These are phyloP conservation scores for Leccinum variicolor DNA, from an alignment of 768 basidiomycete genomes.

Conservation along the genomic window DNA sequence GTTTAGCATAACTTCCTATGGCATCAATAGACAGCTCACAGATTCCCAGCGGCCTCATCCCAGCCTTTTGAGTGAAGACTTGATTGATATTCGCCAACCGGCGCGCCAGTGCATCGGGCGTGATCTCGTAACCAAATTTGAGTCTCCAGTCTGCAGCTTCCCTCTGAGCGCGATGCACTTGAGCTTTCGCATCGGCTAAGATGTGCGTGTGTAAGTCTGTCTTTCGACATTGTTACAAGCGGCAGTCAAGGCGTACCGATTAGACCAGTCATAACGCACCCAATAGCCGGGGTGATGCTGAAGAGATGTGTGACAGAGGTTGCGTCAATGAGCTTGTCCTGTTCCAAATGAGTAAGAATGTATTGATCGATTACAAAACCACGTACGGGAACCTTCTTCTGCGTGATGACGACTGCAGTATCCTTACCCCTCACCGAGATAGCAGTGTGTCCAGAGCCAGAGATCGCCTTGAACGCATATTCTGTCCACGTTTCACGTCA, in stretches of 20 bases:
- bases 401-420: constrained; percentile 93
- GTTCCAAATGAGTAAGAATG: neutral
- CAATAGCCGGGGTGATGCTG: constrained; percentile 93
- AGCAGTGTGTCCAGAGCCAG: constrained; percentile 93
- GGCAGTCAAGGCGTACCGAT: constrained; percentile 55
- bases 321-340: constrained; percentile 98
- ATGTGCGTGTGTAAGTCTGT: constrained; percentile 1
- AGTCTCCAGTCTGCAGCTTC: constrained; percentile 94
- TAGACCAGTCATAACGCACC: constrained; percentile 97
- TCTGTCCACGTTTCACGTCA: constrained; percentile 46
- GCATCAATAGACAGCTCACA: constrained; percentile 48
- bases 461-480: constrained; percentile 99
- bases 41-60: constrained; percentile 95
- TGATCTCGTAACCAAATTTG: constrained; percentile 98
- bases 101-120: constrained; percentile 92
- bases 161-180: constrained; percentile 78
- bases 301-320: constrained; percentile 93
- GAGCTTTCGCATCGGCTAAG: constrained; percentile 87
- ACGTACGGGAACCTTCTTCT: constrained; percentile 96
- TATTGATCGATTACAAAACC: neutral
- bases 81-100: constrained; percentile 97
- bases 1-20: neutral
- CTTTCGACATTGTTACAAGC: neutral
- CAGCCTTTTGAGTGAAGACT: constrained; percentile 96
- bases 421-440: constrained; percentile 92